Conservation (phyloP, 73 alveolate species). For the Blepharisma japonicum region DNA sequence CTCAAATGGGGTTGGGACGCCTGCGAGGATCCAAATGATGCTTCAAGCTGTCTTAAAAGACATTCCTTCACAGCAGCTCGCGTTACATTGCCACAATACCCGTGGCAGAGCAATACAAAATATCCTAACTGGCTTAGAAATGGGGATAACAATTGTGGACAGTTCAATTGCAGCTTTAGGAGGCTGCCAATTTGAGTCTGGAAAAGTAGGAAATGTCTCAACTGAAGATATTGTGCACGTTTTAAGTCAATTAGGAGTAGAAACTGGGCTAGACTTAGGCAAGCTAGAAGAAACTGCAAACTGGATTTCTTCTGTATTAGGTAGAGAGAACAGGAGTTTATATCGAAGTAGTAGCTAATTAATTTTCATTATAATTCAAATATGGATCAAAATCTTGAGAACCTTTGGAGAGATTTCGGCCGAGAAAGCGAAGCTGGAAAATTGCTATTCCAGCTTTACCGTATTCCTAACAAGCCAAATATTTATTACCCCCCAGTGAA, state of each 20-base stretch:
- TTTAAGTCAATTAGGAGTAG: slow-evolving; percentile 73
- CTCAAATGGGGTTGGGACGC: slow-evolving; percentile 87
- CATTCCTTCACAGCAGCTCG: slow-evolving; percentile 42
- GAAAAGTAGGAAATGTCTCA: slow-evolving; percentile 92
- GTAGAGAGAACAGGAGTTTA: slow-evolving; percentile 40
- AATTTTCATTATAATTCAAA: too few species aligned
- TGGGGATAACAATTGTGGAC: slow-evolving; percentile 81
- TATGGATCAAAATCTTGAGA: slow-evolving; percentile 20
- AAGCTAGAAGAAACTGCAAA: slow-evolving; percentile 58
- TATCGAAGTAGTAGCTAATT: not conserved
- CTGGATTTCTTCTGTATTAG: slow-evolving; percentile 45
- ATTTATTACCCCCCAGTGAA: slow-evolving; percentile 53
- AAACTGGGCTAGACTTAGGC: slow-evolving; percentile 72
- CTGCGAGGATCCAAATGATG: slow-evolving; percentile 61
- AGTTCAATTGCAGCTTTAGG: slow-evolving; percentile 94
- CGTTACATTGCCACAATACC: slow-evolving; percentile 91
- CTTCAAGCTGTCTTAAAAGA: slow-evolving; percentile 40
- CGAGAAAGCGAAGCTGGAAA: slow-evolving; percentile 50
- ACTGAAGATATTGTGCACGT: slow-evolving; percentile 87
- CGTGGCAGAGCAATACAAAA: slow-evolving; percentile 78
- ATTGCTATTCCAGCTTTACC: slow-evolving; percentile 44
- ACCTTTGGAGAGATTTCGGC: slow-evolving; percentile 41
- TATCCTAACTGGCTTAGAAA: slow-evolving; percentile 67
- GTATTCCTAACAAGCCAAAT: slow-evolving; percentile 42
- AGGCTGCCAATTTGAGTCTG: slow-evolving; percentile 96